Evolutionary conservation across 2,329 filamentous ascomycete species (phyloP).

Genomic region (Teratosphaeria epicoccoides): DNA sequence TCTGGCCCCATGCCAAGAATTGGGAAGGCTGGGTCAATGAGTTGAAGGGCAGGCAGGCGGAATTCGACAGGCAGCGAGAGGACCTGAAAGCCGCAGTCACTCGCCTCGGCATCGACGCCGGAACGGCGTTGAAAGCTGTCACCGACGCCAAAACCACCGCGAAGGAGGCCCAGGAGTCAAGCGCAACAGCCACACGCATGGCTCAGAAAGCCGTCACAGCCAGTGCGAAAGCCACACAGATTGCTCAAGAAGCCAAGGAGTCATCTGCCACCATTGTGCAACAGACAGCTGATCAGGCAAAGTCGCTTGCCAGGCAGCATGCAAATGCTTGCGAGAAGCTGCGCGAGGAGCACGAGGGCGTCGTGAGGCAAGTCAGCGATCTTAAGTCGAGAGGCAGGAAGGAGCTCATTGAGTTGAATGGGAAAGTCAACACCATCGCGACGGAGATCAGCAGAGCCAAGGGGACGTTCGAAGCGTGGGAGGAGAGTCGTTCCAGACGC

Average conservation of each 20-base stretch:
- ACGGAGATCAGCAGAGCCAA: neutral
- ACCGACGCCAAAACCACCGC: neutral
- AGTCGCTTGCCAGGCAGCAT: neutral
- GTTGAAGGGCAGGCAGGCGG: neutral
- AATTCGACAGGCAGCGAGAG: neutral
- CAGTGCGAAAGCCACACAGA: too few relatives aligned
- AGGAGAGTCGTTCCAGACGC: neutral
- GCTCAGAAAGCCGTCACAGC: too few relatives aligned
- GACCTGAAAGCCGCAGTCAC: neutral
- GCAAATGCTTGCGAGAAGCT: neutral
- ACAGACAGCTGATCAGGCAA: neutral
- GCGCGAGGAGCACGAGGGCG: neutral
- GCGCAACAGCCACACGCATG: neutral
- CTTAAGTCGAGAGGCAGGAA: neutral
- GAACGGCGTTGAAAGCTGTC: neutral
- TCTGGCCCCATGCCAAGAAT: slow-evolving; percentile 15
- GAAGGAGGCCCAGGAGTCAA: neutral
- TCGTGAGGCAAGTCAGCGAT: neutral
- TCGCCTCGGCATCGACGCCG: neutral
- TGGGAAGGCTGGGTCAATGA: neutral
- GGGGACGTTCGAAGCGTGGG: neutral
- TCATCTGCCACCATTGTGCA: too few relatives aligned
- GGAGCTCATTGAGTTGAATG: neutral
- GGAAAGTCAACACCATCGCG: neutral
- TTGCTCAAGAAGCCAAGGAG: too few relatives aligned